A percentile compares a stretch with the other conserved stretches of the same genome.
These are phyloP conservation scores for Tylopilus cervinicoccineus DNA, from an alignment of 768 basidiomycete genomes.

Conservation along the genomic window DNA sequence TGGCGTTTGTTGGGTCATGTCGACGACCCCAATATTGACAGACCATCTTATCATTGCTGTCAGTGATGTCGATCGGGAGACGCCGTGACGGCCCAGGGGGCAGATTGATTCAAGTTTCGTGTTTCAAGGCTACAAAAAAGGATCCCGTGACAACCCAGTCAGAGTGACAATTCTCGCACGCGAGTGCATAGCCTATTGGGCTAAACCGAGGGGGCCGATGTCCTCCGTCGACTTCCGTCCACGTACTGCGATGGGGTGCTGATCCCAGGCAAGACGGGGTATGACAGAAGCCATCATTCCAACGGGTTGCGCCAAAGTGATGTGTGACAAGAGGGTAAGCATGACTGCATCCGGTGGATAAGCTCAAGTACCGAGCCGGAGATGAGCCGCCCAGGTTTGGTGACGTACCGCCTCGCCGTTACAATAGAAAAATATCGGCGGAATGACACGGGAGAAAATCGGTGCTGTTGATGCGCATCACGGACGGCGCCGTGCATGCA, in stretches of 20 bases:
- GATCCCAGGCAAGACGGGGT: neutral
- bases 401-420: slow-evolving; percentile 16
- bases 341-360: slow-evolving; percentile 8
- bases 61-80: too few relatives aligned
- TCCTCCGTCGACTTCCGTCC: neutral
- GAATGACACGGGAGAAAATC: slow-evolving; percentile 5
- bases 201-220: neutral
- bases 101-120: slow-evolving; percentile 2
- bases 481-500: neutral
- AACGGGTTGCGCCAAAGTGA: neutral
- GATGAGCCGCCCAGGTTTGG: slow-evolving; percentile 8
- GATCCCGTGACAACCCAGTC: neutral
- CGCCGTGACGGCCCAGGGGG: neutral
- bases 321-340: neutral
- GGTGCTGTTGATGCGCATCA: neutral
- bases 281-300: neutral
- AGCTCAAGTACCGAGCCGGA: slow-evolving; percentile 9
- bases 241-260: neutral
- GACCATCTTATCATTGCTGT: too few relatives aligned
- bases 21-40: too few relatives aligned
- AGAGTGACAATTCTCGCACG: neutral
- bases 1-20: too few relatives aligned
- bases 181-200: neutral
- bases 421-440: slow-evolving; percentile 5
- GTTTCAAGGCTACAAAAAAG: slow-evolving; percentile 9